Conservation (phyloP, 1,284 basidiomycete species). For the Melampsora abietis-canadensis region DNA sequence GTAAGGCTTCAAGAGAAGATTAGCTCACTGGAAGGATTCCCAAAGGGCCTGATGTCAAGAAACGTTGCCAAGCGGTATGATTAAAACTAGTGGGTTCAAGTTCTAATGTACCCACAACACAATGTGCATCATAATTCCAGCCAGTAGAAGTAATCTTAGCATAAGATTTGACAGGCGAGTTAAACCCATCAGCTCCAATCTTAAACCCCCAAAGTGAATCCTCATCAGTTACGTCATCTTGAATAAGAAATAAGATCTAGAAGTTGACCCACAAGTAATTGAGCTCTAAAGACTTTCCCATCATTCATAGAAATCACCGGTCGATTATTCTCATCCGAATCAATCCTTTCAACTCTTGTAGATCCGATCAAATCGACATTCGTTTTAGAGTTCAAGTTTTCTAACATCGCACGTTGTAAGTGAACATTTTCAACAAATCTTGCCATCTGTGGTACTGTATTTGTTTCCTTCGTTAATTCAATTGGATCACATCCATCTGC, state of each 20-base stretch:
- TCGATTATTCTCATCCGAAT: constrained; percentile 57
- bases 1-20: not conserved
- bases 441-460: constrained; percentile 62
- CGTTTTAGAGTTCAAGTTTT: constrained; percentile 55
- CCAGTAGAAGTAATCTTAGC: constrained; percentile 83
- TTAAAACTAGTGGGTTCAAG: constrained; percentile 58
- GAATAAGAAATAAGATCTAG: too few relatives aligned
- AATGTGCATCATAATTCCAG: constrained; percentile 86
- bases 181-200: constrained; percentile 93
- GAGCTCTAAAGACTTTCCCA: constrained; percentile 63
- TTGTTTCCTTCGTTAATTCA: constrained; percentile 53
- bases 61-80: constrained; percentile 81
- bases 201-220: constrained; percentile 53
- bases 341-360: constrained; percentile 49
- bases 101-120: constrained; percentile 81
- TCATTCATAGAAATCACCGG: constrained; percentile 69
- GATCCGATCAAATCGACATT: constrained; percentile 49
- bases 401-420: constrained; percentile 74
- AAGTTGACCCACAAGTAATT: constrained; percentile 66
- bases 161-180: constrained; percentile 86
- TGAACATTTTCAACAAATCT: constrained; percentile 85
- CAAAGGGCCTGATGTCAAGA: constrained; percentile 90
- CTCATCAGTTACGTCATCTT: not conserved
- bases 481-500: constrained; percentile 58
- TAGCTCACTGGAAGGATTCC: constrained; percentile 72